Base-by-base conservation (phyloP, 805 yeast genomes). In the Candida chauliodis region DNA sequence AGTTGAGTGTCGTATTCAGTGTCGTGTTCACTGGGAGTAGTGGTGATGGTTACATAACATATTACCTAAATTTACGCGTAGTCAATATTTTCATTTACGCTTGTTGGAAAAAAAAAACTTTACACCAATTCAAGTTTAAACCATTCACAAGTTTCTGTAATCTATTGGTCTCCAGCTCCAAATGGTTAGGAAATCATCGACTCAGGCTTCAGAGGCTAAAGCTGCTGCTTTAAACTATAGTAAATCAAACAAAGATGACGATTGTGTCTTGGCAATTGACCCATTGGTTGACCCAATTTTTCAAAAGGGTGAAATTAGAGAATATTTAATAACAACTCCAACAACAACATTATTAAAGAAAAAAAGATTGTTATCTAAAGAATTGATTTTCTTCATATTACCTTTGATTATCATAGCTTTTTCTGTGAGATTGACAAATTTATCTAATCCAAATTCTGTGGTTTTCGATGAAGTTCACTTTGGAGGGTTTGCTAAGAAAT, bases 391-490 rank as follows among this genome's bases (percentile, higher is more conserved):
- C 5, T 26, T 36, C 20, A 31, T 31, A 11, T 56, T 33, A 33
- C 37, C 50, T 2, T 53, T 65, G 11, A 63, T 86, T 37, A 51
- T 76, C n/a, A 48, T 71, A 2, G 75, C 95, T 0, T 44, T 70
- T 9, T 51, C 60, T 33, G 74, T 87, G 35, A 78, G 99, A 49
- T 67, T 84, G 37, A 66, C 70, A 47, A 66, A 73, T 38, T 66
- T 93, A 42, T 66, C 74, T 19, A 55, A 64, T 45, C 99, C 99
- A 27, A 63, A 79, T 51, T 78, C 90, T 20, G 95, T 89, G 25
- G 95, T 91, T 9, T 86, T 86, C 48, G 96, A 89, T 59, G 99
- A 91, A 60, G 93, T 85, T 28, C 95, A 86, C 61, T 93, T 93
- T 53, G 99, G 99, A 40, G 95, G 95, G n/a, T 93, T 91, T 64